Percentiles rank a stretch among this genome's conserved stretches.
These are phyloP conservation scores for Epichloe baconii DNA, from an alignment of 2,329 filamentous ascomycete species.

Conservation along the genomic window DNA sequence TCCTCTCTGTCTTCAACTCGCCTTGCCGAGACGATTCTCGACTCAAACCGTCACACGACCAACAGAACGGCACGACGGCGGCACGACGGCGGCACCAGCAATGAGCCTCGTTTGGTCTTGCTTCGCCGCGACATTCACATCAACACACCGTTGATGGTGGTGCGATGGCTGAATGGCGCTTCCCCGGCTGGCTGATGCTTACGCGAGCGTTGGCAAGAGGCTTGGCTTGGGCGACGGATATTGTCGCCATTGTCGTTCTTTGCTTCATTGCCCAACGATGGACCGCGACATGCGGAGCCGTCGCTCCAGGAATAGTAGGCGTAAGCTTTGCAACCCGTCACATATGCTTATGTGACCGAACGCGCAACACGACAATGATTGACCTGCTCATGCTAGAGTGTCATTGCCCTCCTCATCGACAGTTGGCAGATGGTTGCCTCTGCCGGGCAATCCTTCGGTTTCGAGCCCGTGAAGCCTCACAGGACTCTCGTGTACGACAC, in stretches of 20 bases:
- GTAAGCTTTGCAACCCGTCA: conserved; percentile 12
- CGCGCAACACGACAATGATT: neutral
- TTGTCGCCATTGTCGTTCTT: conserved; percentile 19
- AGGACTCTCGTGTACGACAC: conserved; percentile 20
- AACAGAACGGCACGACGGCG: too few species aligned
- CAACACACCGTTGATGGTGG: neutral
- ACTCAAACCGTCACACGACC: too few species aligned
- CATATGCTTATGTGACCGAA: neutral
- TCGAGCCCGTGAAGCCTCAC: conserved; percentile 15
- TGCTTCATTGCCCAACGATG: conserved; percentile 20
- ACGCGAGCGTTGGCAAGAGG: conserved; percentile 14
- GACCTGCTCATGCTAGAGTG: neutral
- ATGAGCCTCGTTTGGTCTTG: neutral
- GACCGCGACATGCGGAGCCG: conserved; percentile 15
- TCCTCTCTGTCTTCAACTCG: neutral
- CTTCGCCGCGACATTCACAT: neutral
- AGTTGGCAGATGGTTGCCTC: conserved; percentile 23
- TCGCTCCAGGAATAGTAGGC: conserved; percentile 19
- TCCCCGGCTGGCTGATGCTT: conserved; percentile 5
- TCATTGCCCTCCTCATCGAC: conserved; percentile 23
- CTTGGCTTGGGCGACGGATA: conserved; percentile 19
- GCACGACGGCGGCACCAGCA: neutral
- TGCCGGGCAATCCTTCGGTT: conserved; percentile 14
- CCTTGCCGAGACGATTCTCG: neutral
- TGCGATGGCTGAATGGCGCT: conserved; percentile 3